Conservation (phyloP, 345 rosid genomes). For the Corymbia maculata region DNA sequence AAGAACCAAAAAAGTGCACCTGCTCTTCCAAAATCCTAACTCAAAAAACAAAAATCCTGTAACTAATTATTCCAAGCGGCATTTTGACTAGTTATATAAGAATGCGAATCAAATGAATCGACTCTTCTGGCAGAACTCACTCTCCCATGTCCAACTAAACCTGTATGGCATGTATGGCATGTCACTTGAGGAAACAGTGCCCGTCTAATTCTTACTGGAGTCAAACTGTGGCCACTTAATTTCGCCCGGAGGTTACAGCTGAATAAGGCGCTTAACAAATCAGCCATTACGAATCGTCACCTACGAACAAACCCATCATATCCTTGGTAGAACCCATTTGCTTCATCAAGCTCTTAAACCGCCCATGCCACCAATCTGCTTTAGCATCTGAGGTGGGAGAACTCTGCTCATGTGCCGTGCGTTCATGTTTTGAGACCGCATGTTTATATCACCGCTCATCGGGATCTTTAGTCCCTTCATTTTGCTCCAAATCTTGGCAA, state of each 20-base stretch:
- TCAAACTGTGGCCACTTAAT: background rate
- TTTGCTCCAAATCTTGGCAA: conserved; percentile 78
- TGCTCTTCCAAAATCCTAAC: background rate
- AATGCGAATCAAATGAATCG: background rate
- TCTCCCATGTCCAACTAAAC: background rate
- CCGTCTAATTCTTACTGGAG: background rate
- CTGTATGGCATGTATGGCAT: background rate
- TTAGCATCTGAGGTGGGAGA: conserved; percentile 73
- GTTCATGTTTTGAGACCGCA: conserved; percentile 74
- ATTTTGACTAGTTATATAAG: background rate
- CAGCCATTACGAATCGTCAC: conserved; percentile 4
- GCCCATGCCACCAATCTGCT: conserved; percentile 89
- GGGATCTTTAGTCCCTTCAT: conserved; percentile 90
- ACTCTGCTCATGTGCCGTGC: conserved; percentile 86
- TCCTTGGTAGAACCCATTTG: conserved; percentile 82
- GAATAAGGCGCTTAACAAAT: background rate
- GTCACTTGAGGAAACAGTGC: background rate
- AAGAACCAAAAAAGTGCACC: background rate
- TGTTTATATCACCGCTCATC: conserved; percentile 78
- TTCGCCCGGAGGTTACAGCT: background rate
- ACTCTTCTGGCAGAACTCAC: background rate
- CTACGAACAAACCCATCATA: conserved; percentile 95
- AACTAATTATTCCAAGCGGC: background rate
- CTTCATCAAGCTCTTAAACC: conserved; percentile 78
- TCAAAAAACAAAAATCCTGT: background rate